Percentiles rank a stretch among this genome's conserved stretches.
These are phyloP conservation scores for Sporobolus alterniflorus DNA, from an alignment of 202 grass and related monocot species.

Conservation along the genomic window DNA sequence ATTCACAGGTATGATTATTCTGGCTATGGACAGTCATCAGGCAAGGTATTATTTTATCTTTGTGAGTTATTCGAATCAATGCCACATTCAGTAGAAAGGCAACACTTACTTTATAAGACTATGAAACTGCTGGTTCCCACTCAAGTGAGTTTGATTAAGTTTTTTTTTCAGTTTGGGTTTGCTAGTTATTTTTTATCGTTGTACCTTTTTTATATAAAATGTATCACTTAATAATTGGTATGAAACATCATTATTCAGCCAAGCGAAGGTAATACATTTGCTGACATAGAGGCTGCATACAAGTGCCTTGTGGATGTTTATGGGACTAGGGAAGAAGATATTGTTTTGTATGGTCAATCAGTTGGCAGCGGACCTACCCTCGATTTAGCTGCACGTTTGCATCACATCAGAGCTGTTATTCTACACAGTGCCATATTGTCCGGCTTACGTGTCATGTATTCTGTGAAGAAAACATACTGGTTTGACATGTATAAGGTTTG, in stretches of 20 bases:
- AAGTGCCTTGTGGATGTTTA: slow-evolving; percentile 86
- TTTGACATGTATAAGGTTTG: slow-evolving; percentile 98
- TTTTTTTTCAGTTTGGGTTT: neutral
- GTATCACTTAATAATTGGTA: too few relatives aligned
- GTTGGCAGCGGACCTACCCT: slow-evolving; percentile 90
- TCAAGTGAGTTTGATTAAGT: neutral
- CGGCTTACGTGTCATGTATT: slow-evolving; percentile 89
- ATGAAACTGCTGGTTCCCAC: neutral
- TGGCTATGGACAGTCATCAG: slow-evolving; percentile 94
- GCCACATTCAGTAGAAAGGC: neutral
- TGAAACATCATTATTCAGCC: slow-evolving; percentile 49
- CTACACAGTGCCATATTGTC: slow-evolving; percentile 85
- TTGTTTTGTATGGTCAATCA: slow-evolving; percentile 90
- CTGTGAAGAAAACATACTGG: slow-evolving; percentile 89
- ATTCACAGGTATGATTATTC: slow-evolving; percentile 90
- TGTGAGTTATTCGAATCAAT: neutral
- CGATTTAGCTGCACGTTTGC: slow-evolving; percentile 66
- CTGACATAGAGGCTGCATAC: slow-evolving; percentile 90
- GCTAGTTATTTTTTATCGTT: neutral
- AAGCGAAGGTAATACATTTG: slow-evolving; percentile 81
- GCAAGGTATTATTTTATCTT: slow-evolving; percentile 67
- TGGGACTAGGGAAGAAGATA: slow-evolving; percentile 67
- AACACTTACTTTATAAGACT: neutral
- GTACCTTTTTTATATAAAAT: too few relatives aligned
- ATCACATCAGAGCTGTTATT: slow-evolving; percentile 69